Base-by-base conservation (phyloP, 164 flowering plant genomes). In the Tetrastigma voinierianum region DNA sequence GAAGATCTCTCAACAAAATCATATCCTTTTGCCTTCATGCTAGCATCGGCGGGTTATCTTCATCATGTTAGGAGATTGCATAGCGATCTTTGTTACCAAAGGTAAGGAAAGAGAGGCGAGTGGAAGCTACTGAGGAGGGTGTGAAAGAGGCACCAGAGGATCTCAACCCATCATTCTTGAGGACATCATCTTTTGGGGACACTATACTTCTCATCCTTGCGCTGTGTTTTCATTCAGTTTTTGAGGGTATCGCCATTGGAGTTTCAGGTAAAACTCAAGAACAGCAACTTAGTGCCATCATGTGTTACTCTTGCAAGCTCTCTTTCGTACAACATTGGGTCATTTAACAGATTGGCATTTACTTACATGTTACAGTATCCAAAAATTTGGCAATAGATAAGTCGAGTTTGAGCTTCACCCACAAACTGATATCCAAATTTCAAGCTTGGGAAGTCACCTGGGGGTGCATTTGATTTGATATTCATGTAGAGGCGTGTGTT, bases 231-330 rank as follows among this genome's bases (percentile, higher is more conserved):
- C 96, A 93, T 67, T 93, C 96, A 0, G 78, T 89, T 17, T 93
- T 90, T 61, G 98, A 93, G 71, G 96, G 98, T 7, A 89, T 93
- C 14, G 93, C 96, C 1, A 70, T 93, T 67, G 96, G 98, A 17
- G 85, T 90, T 75, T 70, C 98, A 65, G 91, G 93, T 89, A 78
- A 78, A 62, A 54, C 8, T 57, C 9, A 24, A 3, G 9, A 21
- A 20, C 21, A 54, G n/a, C 57, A 54, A 16, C 21, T 54, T 19
- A 7, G 7, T 54, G 1, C 19, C 18, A 54, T 54, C 20, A 17
- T 32, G 40, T 32, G 40, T 32, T 32, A 32, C 40, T n/a, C 40
- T 32, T 32, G 40, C 6, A 32, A 32, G 40, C 40, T 32, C 40
- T 32, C 40, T 3, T 32, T 32, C 6, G 6, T 32, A 7, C 40